phyloP scores from a whole-genome alignment of 805 yeast species.

The Priceomyces castillae region DNA sequence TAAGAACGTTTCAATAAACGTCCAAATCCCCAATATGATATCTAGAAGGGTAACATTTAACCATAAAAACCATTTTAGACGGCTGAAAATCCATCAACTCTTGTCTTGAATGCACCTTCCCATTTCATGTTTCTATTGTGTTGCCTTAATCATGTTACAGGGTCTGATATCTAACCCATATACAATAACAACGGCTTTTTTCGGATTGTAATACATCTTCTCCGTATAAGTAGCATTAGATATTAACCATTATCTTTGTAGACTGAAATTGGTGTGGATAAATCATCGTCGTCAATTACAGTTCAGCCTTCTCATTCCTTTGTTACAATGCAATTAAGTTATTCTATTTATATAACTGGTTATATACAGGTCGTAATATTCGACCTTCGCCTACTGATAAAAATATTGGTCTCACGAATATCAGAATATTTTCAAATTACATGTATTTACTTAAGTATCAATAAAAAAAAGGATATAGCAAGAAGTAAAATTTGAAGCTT shows the following conservation, averaged over 20 bases:
- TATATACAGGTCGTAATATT: background rate
- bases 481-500: background rate
- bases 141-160: constrained; percentile 62
- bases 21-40: constrained; percentile 73
- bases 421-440: background rate
- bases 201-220: constrained; percentile 67
- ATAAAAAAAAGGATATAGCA: background rate
- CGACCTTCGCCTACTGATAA: background rate
- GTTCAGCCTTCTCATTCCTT: too few species aligned
- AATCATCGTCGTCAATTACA: too few species aligned
- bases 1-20: constrained; percentile 81
- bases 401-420: too few species aligned
- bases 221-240: constrained; percentile 53
- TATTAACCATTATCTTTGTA: constrained; percentile 1
- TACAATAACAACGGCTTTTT: constrained; percentile 60
- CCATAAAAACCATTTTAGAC: constrained; percentile 65
- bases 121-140: constrained; percentile 66
- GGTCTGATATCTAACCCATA: constrained; percentile 82
- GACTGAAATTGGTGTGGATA: too few species aligned
- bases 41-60: constrained; percentile 71
- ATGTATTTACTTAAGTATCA: background rate
- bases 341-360: background rate
- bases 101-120: constrained; percentile 74
- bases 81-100: constrained; percentile 57
- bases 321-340: too few species aligned